Evolutionary conservation across 352 stramenopile genomes (phyloP), one percentile per base, ranked within the genome.

Genomic region (Phytophthora fragariaefolia): DNA sequence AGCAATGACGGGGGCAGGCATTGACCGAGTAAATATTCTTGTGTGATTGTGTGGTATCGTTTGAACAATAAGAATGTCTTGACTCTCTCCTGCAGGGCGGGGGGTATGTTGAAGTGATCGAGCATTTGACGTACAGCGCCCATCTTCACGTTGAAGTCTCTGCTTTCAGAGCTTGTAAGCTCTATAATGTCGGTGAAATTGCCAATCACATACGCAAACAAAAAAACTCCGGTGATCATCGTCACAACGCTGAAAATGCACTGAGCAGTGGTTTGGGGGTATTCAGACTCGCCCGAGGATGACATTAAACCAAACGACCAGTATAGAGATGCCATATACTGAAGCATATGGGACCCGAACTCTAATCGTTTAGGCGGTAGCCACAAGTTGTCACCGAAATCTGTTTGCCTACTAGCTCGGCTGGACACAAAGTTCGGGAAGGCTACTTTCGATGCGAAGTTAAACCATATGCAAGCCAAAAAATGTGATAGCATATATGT

Each of bases 11-110:
- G 80, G 2, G 82, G 80, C 7, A 89, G 50, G 20, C 80, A 87
- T 10, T 72, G 63, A 49, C 79, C 77, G 0, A 91, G 64, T 1
- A 83, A 28, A 43, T 88, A 58, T 56, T 91, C 80, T 62, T 91
- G 76, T 1, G 82, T 84, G 57, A 91, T 91, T 6, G 80, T 79
- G 48, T 89, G 82, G 40, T 77, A 91, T 0, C 74, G 70, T 30
- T 83, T 78, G 57, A 89, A 91, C 50, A 86, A 87, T 57, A 78
- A 87, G 30, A 77, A 89, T 1, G 72, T 74, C 63, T 91, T 84
- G 46, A 91, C 69, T 5, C 76, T 76, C 1, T 81, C 73, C 51
- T 71, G 58, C 3, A 89, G 71, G 2, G 63, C 26, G 20, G n/a
- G 24, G 1, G 76, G 76, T 1, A 91, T 64, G 13, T 76, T 47